Base-by-base conservation (phyloP, 1,284 basidiomycete genomes). In the Ustilago loliicola region DNA sequence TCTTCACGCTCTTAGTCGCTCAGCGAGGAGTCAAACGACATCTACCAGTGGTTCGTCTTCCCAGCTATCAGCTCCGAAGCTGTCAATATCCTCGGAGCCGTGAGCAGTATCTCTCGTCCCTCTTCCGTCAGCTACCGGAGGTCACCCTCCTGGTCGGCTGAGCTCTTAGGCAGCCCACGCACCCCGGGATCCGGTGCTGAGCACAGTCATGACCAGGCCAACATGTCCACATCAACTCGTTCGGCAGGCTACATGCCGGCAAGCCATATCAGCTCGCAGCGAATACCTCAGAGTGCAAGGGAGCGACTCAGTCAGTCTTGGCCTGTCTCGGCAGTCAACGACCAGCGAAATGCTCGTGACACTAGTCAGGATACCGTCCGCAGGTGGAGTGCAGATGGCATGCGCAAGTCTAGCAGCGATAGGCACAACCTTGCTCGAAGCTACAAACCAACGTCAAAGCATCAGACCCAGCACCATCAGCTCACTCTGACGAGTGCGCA, bases 111-210 rank as follows among this genome's bases (percentile, higher is more conserved):
- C 36, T 72, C 69, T n/a, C 69, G 69, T 21, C 69, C 69, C 34
- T 51, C 63, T 25, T 72, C 69, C 13, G 60, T 72, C n/a, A 59
- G 40, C 34, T 72, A 72, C 45, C 38, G 63, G 59, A 66, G 69
- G 59, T 72, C 69, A 55, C 69, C 69, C 25, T 72, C 69, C 30
- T 72, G 69, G 69, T 62, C 63, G 59, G 60, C 57, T 19, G 69
- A 59, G 17, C 50, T 62, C 29, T 71, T 62, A 25, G 68, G 61
- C 17, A 55, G 59, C 30, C 54, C 30, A 17, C 47, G 38, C n/a
- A 62, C 63, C 42, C 59, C 69, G n/a, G 13, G 42, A 27, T 59
- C 56, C n/a, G 55, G 15, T 1, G 32, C 32, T 9, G 54, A 51
- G 17, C 40, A 32, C 6, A 21, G 32, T 29, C 19, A 27, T n/a